Percentiles rank a stretch among this genome's conserved stretches.
Evolutionary conservation across 108 stramenopile genomes (phyloP).

Genomic region (Cyclotella kingstonii): DNA sequence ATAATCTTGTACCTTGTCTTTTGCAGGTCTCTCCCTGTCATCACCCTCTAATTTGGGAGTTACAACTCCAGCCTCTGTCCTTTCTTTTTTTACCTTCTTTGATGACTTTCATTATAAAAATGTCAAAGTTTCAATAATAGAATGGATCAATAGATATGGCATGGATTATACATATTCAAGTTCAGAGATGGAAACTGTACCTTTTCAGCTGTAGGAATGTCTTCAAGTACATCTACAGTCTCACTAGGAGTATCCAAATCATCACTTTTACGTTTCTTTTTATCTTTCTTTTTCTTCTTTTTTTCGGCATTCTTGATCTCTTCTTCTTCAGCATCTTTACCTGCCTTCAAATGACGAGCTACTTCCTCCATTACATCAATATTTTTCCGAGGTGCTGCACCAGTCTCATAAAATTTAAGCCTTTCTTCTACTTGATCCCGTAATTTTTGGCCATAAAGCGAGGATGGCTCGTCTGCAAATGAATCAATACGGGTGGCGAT

Average conservation of each 20-base stretch:
- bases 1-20: too few relatives aligned
- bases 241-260: conserved; percentile 40
- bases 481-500: conserved; percentile 99
- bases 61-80: too few relatives aligned
- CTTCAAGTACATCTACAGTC: conserved; percentile 29
- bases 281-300: conserved; percentile 43
- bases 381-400: conserved; percentile 96
- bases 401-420: conserved; percentile 98
- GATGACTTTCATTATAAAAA: too few relatives aligned
- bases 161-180: too few relatives aligned
- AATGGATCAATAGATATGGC: too few relatives aligned
- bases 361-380: conserved; percentile 98
- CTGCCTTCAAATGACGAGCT: conserved; percentile 73
- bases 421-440: conserved; percentile 99
- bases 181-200: neutral
- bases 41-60: too few relatives aligned
- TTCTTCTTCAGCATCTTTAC: conserved; percentile 44
- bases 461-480: conserved; percentile 91
- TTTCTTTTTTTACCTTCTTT: too few relatives aligned
- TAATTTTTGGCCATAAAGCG: conserved; percentile 94
- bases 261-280: conserved; percentile 52
- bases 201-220: conserved; percentile 11
- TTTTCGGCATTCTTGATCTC: conserved; percentile 40
- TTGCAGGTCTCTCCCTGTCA: too few relatives aligned
- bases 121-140: too few relatives aligned